Evolutionary conservation across 768 basidiomycete genomes (phyloP), one percentile per base, ranked within the genome.

Genomic region (Lyophyllum semitale): DNA sequence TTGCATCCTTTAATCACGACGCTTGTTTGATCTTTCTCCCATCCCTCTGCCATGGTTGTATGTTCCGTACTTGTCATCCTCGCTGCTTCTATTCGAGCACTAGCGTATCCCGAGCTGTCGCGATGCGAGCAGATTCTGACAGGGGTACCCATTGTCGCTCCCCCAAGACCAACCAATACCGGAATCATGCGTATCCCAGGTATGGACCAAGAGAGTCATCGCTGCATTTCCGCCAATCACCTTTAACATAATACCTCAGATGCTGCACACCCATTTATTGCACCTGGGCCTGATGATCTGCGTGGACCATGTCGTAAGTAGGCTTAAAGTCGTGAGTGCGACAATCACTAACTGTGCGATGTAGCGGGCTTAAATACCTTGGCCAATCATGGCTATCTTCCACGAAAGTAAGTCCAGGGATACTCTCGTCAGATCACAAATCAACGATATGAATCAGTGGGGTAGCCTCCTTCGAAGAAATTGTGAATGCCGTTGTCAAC

Each of bases 231-330:
- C 26, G 9, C 18, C 22, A 20, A 43, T 46, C n/a, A 9, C 37
- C 26, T n/a, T 0, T 9, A 23, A 11, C 11, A 8, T 9, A 18
- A 38, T 25, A 27, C 33, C 48, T 13, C 32, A 60, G 59, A 57
- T 23, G 33, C 38, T 37, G 52, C 52, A 17, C 51, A 60, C 33
- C 59, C 55, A 23, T 60, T 45, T 15, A 18, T 57, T 37, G 32
- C 52, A 4, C 59, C 59, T 26, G 42, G 41, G 7, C 33, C 13
- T 12, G 27, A 57, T 2, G 59, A 57, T 25, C 48, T 57, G 15
- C 59, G 55, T 32, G 59, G 59, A 37, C 59, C 59, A 42, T 60
- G 55, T n/a, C 59, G 59, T 60, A n/a, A 48, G 55, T 29, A n/a
- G 25, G 23, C 30, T 22, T 17, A n/a, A 47, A 26, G n/a, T 11